Evolutionary conservation across 2,329 filamentous ascomycete genomes (phyloP).

Genomic region (Clarireedia monteithiana): DNA sequence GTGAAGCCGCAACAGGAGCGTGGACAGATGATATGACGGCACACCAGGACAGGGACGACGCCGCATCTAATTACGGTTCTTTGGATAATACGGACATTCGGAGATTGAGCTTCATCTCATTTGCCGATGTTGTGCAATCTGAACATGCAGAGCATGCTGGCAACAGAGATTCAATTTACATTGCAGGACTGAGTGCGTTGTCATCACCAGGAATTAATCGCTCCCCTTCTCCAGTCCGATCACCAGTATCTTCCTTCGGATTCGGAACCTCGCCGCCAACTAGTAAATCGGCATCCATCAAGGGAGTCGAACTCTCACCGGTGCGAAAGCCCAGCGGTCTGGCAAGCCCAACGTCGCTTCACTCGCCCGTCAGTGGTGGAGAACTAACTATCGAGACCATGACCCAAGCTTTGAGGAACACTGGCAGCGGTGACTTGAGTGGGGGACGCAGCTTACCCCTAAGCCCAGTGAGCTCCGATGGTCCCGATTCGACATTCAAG

Average conservation of each 20-base stretch:
- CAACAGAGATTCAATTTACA: slow-evolving; percentile 62
- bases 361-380: slow-evolving; percentile 46
- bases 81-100: slow-evolving; percentile 73
- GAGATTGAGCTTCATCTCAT: slow-evolving; percentile 89
- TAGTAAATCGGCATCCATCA: slow-evolving; percentile 67
- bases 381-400: slow-evolving; percentile 91
- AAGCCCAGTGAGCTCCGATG: slow-evolving; percentile 45
- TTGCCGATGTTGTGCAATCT: slow-evolving; percentile 87
- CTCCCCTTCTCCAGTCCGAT: slow-evolving; percentile 74
- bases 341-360: slow-evolving; percentile 53
- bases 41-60: slow-evolving; percentile 48
- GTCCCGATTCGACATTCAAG: slow-evolving; percentile 22
- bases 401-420: slow-evolving; percentile 79
- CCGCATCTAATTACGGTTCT: slow-evolving; percentile 67
- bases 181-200: slow-evolving; percentile 58
- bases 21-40: slow-evolving; percentile 40
- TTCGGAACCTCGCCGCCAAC: slow-evolving; percentile 64
- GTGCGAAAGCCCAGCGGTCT: slow-evolving; percentile 38
- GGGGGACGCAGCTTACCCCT: slow-evolving; percentile 46
- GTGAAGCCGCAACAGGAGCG: slow-evolving; percentile 29
- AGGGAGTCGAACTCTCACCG: slow-evolving; percentile 66
- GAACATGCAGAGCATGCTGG: slow-evolving; percentile 61
- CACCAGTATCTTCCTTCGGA: slow-evolving; percentile 66
- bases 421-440: slow-evolving; percentile 72
- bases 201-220: slow-evolving; percentile 44